Percentiles rank a stretch among this genome's conserved stretches.
Evolutionary conservation across 2,329 filamentous ascomycete species (phyloP).

Genomic region (Tolypocladium paradoxum): DNA sequence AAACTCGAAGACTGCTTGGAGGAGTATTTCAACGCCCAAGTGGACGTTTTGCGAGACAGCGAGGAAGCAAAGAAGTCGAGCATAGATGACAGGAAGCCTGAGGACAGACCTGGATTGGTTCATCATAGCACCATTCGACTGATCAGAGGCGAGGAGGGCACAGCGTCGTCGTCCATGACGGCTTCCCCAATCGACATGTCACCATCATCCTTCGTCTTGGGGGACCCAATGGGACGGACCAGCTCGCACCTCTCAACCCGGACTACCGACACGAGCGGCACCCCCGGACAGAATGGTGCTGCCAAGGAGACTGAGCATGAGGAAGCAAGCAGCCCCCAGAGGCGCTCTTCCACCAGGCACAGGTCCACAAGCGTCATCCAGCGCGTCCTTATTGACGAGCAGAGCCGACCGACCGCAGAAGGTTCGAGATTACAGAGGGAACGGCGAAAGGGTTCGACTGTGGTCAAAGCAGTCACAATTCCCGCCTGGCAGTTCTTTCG

Average conservation of each 20-base stretch:
- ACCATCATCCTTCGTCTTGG: constrained; percentile 8
- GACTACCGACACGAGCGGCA: neutral
- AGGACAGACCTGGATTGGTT: constrained; percentile 13
- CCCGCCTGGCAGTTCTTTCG: constrained; percentile 97
- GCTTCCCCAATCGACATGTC: constrained; percentile 19
- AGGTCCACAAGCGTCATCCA: constrained; percentile 52
- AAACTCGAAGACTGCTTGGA: constrained; percentile 87
- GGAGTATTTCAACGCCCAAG: constrained; percentile 86
- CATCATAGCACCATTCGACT: constrained; percentile 22
- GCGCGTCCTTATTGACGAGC: constrained; percentile 42
- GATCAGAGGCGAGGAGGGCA: constrained; percentile 20
- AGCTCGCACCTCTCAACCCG: neutral
- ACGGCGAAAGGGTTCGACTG: constrained; percentile 35
- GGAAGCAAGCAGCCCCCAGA: constrained; percentile 1
- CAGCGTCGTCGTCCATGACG: constrained; percentile 21
- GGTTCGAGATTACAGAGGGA: constrained; percentile 30
- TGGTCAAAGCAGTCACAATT: constrained; percentile 77
- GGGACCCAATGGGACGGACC: neutral
- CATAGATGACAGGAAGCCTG: constrained; percentile 15
- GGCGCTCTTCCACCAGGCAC: constrained; percentile 23
- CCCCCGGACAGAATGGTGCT: neutral
- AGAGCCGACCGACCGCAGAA: constrained; percentile 31
- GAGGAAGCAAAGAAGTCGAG: constrained; percentile 38
- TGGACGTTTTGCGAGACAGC: constrained; percentile 74
- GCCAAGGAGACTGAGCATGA: neutral